Evolutionary conservation across 2,329 filamentous ascomycete genomes (phyloP), one percentile per base, ranked within the genome.

Genomic region (Fusarium sublunatum): DNA sequence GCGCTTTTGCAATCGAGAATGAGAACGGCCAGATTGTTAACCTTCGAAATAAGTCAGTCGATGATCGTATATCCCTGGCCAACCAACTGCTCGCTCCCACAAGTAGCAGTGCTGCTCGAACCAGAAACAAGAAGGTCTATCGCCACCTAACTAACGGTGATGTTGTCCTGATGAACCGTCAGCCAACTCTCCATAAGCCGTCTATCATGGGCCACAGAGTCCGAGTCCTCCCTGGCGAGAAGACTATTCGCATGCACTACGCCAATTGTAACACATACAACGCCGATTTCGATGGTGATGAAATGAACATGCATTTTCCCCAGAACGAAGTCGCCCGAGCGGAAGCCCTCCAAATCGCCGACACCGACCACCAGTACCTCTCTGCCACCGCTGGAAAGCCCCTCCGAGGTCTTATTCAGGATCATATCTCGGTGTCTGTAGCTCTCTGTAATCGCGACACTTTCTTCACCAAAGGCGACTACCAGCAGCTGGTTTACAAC

Each of bases 251-350:
- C 67, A 98, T 99, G 94, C 95, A 99, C 81, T 99, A 99, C 78
- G 94, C 95, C 71, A 99, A 99, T 76, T 98, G 95, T 77, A 99
- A 99, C 73, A 97, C 95, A 1, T 99, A 99, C 83, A 99, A 99
- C 71, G 95, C 95, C 29, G 95, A 99, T 83, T 99, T 99, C 73
- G 96, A 99, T 73, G 95, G 95, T 76, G 95, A 99, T 74, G 95
- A 99, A 77, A 99, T 99, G 95, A 99, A 99, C 76, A 96, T 99
- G 93, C 95, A 99, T 78, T 98, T 99, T 73, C 95, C 95, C 2
- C 95, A 99, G 71, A 98, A 97, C 69, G 96, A 98, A 74, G 83
- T 98, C 65, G 95, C 95, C 13, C 86, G 95, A 68, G 91, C 94
- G 3, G 95, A 99, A 79, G 95, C 95, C 2, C 85, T 96, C 67